Conservation (phyloP, 2,329 filamentous ascomycete species). For the Apiospora saccharicola region DNA sequence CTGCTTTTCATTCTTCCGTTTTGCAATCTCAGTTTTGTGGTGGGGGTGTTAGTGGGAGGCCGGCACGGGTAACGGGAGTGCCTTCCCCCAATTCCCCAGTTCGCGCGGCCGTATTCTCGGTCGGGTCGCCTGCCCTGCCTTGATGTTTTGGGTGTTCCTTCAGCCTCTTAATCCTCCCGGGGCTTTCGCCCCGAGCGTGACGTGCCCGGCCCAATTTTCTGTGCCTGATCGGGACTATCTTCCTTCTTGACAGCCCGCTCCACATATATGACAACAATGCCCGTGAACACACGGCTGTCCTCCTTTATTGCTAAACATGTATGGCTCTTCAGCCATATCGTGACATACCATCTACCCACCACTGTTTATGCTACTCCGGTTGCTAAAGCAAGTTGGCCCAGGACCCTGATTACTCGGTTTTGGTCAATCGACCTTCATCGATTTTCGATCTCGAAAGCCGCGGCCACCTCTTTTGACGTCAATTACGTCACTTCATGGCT, state of each 20-base stretch:
- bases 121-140: neutral
- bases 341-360: conserved; percentile 11
- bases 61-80: conserved; percentile 17
- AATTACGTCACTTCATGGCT: conserved; percentile 7
- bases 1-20: neutral
- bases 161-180: conserved; percentile 15
- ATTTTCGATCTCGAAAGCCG: neutral
- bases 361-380: neutral
- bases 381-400: neutral
- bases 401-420: neutral
- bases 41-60: neutral
- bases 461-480: neutral
- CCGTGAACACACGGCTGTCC: neutral
- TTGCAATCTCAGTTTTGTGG: neutral
- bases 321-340: neutral
- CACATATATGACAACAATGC: conserved; percentile 12
- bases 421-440: neutral
- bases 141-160: neutral
- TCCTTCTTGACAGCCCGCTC: neutral
- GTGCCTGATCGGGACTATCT: conserved; percentile 1
- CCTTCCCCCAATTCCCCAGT: conserved; percentile 14
- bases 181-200: conserved; percentile 8
- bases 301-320: neutral
- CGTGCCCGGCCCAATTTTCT: conserved; percentile 19
- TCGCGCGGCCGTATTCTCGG: conserved; percentile 15